These are phyloP conservation scores for Typha latifolia DNA, from an alignment of 176 grass and related monocot genomes.

Conservation along the genomic window DNA sequence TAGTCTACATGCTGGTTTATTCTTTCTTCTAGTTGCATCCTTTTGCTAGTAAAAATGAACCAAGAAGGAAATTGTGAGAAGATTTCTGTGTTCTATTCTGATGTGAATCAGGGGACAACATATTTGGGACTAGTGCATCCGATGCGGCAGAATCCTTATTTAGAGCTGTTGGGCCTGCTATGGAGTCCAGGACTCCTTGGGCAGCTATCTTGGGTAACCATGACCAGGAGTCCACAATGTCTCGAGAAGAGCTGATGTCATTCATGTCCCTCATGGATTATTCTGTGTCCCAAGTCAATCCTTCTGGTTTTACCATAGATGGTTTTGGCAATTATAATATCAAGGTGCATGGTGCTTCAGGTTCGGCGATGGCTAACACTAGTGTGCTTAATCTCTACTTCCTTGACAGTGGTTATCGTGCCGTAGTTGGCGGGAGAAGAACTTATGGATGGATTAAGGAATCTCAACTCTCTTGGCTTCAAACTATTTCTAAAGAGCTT, in stretches of 20 bases:
- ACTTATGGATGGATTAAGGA: slow-evolving; percentile 93
- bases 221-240: slow-evolving; percentile 94
- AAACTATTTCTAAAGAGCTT: slow-evolving; percentile 35
- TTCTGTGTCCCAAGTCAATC: slow-evolving; percentile 84
- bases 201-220: slow-evolving; percentile 88
- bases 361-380: slow-evolving; percentile 47
- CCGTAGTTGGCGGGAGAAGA: slow-evolving; percentile 45
- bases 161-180: slow-evolving; percentile 59
- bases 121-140: slow-evolving; percentile 82
- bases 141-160: slow-evolving; percentile 93
- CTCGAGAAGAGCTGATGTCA: slow-evolving; percentile 60
- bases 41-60: not conserved
- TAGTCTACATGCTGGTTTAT: not conserved
- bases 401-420: slow-evolving; percentile 74
- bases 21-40: not conserved
- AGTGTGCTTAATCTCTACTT: slow-evolving; percentile 91
- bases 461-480: slow-evolving; percentile 74
- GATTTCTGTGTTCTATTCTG: not conserved
- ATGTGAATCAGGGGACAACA: slow-evolving; percentile 74
- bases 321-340: slow-evolving; percentile 87
- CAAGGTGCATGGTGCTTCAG: slow-evolving; percentile 54
- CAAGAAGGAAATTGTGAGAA: not conserved
- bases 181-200: slow-evolving; percentile 64
- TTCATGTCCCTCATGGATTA: slow-evolving; percentile 93
- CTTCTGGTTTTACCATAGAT: slow-evolving; percentile 57